A percentile compares a stretch with the other conserved stretches of the same genome.
These are phyloP conservation scores for Heimioporus sp. DNA, from an alignment of 768 basidiomycete species.

Conservation along the genomic window DNA sequence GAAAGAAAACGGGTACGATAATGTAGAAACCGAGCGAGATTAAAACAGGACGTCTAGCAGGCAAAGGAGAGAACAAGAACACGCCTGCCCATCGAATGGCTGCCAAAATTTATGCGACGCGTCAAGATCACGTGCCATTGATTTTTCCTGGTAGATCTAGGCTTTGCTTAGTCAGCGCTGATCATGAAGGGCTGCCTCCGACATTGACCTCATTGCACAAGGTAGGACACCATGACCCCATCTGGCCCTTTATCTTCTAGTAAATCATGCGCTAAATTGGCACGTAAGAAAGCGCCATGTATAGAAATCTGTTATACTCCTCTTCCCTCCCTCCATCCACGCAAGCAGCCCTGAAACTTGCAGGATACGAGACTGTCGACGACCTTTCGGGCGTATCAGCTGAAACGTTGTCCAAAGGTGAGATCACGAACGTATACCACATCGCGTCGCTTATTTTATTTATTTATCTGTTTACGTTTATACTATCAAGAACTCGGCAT, in stretches of 20 bases:
- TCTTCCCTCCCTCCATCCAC: constrained; percentile 43
- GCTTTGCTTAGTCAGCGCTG: neutral
- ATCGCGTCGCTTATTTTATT: neutral
- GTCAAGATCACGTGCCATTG: constrained; percentile 28
- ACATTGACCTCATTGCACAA: constrained; percentile 2
- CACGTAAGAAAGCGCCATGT: constrained; percentile 22
- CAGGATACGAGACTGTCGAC: constrained; percentile 57
- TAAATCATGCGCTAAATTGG: neutral
- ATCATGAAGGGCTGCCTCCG: neutral
- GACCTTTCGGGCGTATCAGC: constrained; percentile 46
- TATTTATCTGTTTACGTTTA: too few relatives aligned
- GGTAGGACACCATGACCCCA: constrained; percentile 7
- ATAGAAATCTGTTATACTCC: constrained; percentile 45
- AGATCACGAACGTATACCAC: neutral
- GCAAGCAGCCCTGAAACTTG: constrained; percentile 44
- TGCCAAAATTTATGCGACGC: constrained; percentile 27
- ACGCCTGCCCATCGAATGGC: neutral
- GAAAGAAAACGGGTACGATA: constrained; percentile 3
- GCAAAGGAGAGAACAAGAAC: constrained; percentile 26
- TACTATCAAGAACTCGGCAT: constrained; percentile 48
- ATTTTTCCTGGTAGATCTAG: constrained; percentile 1
- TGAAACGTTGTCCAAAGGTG: constrained; percentile 53
- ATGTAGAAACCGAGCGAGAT: constrained; percentile 8
- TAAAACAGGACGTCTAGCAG: constrained; percentile 16
- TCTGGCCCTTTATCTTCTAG: constrained; percentile 1